These are phyloP conservation scores for Saccharomyces hybrid DNA, from an alignment of 1,139 yeast species.

Conservation along the genomic window DNA sequence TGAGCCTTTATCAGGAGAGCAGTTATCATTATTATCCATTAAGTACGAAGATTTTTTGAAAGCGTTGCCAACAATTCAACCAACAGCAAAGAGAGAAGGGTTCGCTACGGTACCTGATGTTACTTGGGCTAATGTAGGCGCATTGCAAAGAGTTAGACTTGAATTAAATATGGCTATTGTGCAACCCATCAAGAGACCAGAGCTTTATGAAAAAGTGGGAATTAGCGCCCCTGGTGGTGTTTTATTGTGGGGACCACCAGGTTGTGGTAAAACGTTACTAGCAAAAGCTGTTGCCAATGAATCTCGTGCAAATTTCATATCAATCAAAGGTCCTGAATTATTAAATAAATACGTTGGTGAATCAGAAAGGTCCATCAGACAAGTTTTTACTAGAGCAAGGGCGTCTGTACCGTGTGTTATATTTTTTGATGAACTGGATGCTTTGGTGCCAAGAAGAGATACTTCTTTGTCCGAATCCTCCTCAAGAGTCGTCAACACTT, in stretches of 20 bases:
- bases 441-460: conserved; percentile 90
- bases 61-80: conserved; percentile 91
- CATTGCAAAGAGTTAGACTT: conserved; percentile 66
- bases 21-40: conserved; percentile 66
- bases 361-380: conserved; percentile 89
- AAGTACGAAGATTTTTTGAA: conserved; percentile 69
- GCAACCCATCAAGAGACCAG: conserved; percentile 92
- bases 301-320: conserved; percentile 89
- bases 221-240: conserved; percentile 97
- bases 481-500: conserved; percentile 87
- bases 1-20: conserved; percentile 64
- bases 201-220: conserved; percentile 81
- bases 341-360: conserved; percentile 95
- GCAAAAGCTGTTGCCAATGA: conserved; percentile 98
- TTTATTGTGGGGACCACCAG: conserved; percentile 98
- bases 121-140: conserved; percentile 93
- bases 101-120: conserved; percentile 98
- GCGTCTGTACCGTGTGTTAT: conserved; percentile 94
- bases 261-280: conserved; percentile 91
- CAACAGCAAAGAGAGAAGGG: conserved; percentile 96
- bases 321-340: conserved; percentile 91
- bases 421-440: conserved; percentile 93
- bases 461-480: conserved; percentile 81
- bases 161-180: conserved; percentile 96
- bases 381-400: conserved; percentile 87